Percentiles rank a stretch among this genome's conserved stretches.
These are phyloP conservation scores for Chrysanthemum seticuspe DNA, from an alignment of 129 eudicot genomes.

Conservation along the genomic window DNA sequence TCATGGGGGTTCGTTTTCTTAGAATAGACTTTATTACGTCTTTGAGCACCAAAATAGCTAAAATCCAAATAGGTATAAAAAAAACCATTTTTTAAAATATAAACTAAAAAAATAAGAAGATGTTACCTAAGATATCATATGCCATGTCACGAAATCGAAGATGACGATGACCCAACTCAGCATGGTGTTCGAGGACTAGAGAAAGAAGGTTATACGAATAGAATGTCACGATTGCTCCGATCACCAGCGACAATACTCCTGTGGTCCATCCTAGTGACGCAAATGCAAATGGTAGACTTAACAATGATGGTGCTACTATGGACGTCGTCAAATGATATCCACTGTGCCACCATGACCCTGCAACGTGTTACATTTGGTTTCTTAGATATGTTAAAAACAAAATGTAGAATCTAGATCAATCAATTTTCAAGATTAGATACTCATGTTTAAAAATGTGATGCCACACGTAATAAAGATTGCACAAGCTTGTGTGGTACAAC, in stretches of 20 bases:
- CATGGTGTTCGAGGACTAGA: slow-evolving; percentile 78
- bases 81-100: too few species aligned
- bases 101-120: background rate
- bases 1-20: too few species aligned
- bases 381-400: too few species aligned
- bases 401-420: too few species aligned
- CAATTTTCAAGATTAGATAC: too few species aligned
- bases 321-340: slow-evolving; percentile 92
- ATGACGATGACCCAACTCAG: slow-evolving; percentile 62
- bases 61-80: too few species aligned
- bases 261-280: slow-evolving; percentile 74
- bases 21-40: too few species aligned
- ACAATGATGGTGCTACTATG: slow-evolving; percentile 75
- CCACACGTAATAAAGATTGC: too few species aligned
- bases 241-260: slow-evolving; percentile 52
- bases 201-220: slow-evolving; percentile 84
- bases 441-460: too few species aligned
- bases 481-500: too few species aligned
- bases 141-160: slow-evolving; percentile 93
- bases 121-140: slow-evolving; percentile 61
- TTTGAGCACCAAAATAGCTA: too few species aligned
- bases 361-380: background rate
- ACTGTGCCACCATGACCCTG: slow-evolving; percentile 92
- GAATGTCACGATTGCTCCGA: slow-evolving; percentile 70
- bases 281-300: slow-evolving; percentile 84